Evolutionary conservation across 2,329 filamentous ascomycete genomes (phyloP).

Genomic region (Fusarium domesticum): DNA sequence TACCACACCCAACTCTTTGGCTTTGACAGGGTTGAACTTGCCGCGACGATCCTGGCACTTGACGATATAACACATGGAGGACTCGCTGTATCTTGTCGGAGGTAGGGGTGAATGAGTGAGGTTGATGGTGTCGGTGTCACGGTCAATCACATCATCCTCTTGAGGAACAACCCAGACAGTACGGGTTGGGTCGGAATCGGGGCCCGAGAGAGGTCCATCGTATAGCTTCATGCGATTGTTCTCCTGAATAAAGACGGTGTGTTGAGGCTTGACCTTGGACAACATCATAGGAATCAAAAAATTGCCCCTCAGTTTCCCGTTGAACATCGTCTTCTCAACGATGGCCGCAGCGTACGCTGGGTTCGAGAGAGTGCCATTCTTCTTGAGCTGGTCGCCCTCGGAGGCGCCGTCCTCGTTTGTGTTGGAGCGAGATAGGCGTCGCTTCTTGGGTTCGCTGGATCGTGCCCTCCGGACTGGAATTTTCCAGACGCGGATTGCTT

Average conservation of each 20-base stretch:
- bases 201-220: slow-evolving; percentile 51
- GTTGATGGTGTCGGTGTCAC: slow-evolving; percentile 8
- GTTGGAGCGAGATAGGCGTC: slow-evolving; percentile 26
- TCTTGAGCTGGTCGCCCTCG: slow-evolving; percentile 12
- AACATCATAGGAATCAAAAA: slow-evolving; percentile 27
- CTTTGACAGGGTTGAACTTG: slow-evolving; percentile 69
- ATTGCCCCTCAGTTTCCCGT: slow-evolving; percentile 28
- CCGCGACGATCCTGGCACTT: slow-evolving; percentile 74
- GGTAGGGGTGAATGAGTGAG: slow-evolving; percentile 53
- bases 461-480: slow-evolving; percentile 49
- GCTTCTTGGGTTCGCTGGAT: slow-evolving; percentile 37
- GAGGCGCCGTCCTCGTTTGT: slow-evolving; percentile 4
- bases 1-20: slow-evolving; percentile 61
- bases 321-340: slow-evolving; percentile 38
- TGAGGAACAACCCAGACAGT: slow-evolving; percentile 31
- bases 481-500: slow-evolving; percentile 80
- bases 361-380: slow-evolving; percentile 25
- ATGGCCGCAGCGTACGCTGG: slow-evolving; percentile 31
- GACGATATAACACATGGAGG: slow-evolving; percentile 82
- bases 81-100: slow-evolving; percentile 59
- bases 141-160: slow-evolving; percentile 10
- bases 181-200: slow-evolving; percentile 19
- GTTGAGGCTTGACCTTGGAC: slow-evolving; percentile 29
- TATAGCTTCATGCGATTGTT: slow-evolving; percentile 68
- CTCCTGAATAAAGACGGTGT: slow-evolving; percentile 55